Evolutionary conservation across 208 protist genomes (phyloP), one percentile per base, ranked within the genome.

Genomic region (Acanthamoeba healyi): DNA sequence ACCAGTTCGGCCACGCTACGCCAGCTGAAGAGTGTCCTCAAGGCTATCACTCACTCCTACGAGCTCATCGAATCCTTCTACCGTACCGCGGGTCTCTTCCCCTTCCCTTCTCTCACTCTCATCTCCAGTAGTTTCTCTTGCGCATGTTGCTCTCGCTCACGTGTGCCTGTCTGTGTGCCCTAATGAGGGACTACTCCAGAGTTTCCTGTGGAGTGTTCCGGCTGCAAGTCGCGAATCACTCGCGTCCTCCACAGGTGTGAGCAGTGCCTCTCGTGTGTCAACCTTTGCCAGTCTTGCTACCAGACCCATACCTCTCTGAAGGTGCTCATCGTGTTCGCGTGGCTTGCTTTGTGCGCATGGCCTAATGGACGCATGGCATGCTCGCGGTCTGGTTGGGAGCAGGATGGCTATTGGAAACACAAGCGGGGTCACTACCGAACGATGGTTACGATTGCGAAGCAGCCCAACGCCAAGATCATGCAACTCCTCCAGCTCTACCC

Each of bases 381-480:
- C n/a, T n/a, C n/a, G n/a, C n/a, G n/a, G n/a, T n/a, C n/a, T n/a
- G n/a, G n/a, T n/a, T n/a, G n/a, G 61, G 5, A 36, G 5, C 19
- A 67, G 61, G 61, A 67, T 67, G 26, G 61, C 19, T 67, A 67
- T 67, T 67, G 61, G 61, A 67, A 67, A 17, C 61, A 67, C 29
- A 67, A 67, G 61, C 61, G 61, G 29, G 61, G 22, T 17, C 61
- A 67, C 29, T 67, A 67, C 29, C 19, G 29, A 17, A 10, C 61
- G 61, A 67, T 67, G 61, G 61, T 67, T 4, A 17, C 61, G 10
- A 67, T 67, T 17, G 5, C 61, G 19, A 67, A 67, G 61, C 61
- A 67, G 29, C 61, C 61, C 26, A 67, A 67, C 61, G 61, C 61
- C 10, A 5, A 22, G 61, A 22, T 67, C 19, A 5, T 67, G 61